Conservation (phyloP, 148 eudicot genomes). For the Linanthus parryae region DNA sequence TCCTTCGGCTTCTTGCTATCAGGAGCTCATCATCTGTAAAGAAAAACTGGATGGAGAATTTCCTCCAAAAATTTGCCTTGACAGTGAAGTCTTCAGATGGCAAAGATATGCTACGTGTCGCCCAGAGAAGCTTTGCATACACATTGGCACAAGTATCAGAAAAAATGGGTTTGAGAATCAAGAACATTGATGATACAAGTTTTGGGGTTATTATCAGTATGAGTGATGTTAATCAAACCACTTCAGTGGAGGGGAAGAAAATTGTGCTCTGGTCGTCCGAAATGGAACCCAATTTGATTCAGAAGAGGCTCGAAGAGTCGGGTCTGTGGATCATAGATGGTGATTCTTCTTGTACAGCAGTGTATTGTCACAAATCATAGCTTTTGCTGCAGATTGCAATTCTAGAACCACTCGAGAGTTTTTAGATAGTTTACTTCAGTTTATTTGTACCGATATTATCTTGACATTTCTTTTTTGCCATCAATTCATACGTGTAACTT, state of each 20-base stretch:
- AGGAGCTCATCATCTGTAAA: constrained; percentile 45
- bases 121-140: constrained; percentile 22
- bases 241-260: constrained; percentile 27
- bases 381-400: too few species aligned
- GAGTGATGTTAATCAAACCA: constrained; percentile 22
- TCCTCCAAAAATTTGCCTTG: constrained; percentile 22
- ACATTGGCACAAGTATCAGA: constrained; percentile 31
- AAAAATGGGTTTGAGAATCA: constrained; percentile 25
- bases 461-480: too few species aligned
- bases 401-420: too few species aligned
- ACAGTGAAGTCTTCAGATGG: constrained; percentile 15
- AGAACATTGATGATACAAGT: constrained; percentile 30
- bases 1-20: constrained; percentile 28
- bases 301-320: constrained; percentile 35
- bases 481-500: too few species aligned
- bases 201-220: constrained; percentile 31
- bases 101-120: constrained; percentile 20
- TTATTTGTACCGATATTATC: too few species aligned
- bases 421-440: too few species aligned
- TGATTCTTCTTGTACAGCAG: constrained; percentile 67
- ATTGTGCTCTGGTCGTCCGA: constrained; percentile 55
- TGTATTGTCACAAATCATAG: constrained; percentile 64
- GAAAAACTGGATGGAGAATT: constrained; percentile 40
- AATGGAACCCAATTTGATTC: constrained; percentile 30
- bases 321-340: constrained; percentile 70